These are phyloP conservation scores for Cercospora sesami DNA, from an alignment of 2,329 filamentous ascomycete genomes.

Conservation along the genomic window DNA sequence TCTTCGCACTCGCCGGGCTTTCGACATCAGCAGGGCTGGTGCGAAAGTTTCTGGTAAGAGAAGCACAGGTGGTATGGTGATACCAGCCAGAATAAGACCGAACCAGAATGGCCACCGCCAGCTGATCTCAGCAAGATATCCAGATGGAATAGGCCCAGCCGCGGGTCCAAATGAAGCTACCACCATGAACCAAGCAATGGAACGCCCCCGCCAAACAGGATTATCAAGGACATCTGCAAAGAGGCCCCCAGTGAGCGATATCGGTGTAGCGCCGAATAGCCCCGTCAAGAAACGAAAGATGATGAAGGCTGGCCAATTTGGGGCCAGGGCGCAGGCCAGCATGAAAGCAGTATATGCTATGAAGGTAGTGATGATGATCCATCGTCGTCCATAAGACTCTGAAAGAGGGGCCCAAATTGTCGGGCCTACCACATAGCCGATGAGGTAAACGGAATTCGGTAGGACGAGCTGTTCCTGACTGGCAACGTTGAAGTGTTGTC, in stretches of 20 bases:
- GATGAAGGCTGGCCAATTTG: conserved; percentile 31
- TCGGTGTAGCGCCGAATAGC: conserved; percentile 23
- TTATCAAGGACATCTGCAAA: conserved; percentile 24
- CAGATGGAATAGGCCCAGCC: conserved; percentile 18
- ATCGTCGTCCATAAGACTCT: conserved; percentile 48
- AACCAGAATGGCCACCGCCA: conserved; percentile 28
- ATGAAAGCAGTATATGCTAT: conserved; percentile 35
- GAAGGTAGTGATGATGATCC: conserved; percentile 32
- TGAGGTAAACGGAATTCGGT: conserved; percentile 50
- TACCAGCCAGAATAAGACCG: conserved; percentile 20
- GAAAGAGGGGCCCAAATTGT: conserved; percentile 46
- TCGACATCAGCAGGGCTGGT: conserved; percentile 42
- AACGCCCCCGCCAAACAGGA: conserved; percentile 19
- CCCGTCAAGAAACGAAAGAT: conserved; percentile 22
- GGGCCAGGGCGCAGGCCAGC: conserved; percentile 45
- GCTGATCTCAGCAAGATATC: conserved; percentile 18
- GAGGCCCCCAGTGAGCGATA: conserved; percentile 23
- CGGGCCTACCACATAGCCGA: conserved; percentile 45
- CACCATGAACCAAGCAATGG: conserved; percentile 27
- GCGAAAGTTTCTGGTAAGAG: conserved; percentile 47
- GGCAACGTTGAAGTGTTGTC: conserved; percentile 56
- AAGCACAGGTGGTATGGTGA: conserved; percentile 16
- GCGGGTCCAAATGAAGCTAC: conserved; percentile 21
- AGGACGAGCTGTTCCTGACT: conserved; percentile 42
- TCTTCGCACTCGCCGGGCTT: conserved; percentile 57